Evolutionary conservation across 345 rosid species (phyloP).

Genomic region (Capsella bursapastoris): DNA sequence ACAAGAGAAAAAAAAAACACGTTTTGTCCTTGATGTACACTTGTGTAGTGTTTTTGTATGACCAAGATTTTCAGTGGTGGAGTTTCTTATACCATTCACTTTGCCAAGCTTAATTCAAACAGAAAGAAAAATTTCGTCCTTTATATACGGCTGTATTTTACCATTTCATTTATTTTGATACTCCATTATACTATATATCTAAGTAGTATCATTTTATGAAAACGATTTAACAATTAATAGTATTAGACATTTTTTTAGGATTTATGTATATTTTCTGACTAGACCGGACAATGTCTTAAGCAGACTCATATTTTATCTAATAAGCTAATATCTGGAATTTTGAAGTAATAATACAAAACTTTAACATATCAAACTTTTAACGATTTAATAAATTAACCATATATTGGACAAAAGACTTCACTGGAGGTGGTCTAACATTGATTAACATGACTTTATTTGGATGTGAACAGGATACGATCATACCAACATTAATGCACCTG

Average conservation of each 20-base stretch:
- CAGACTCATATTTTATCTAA: neutral
- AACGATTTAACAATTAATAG: neutral
- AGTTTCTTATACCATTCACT: constrained; percentile 12
- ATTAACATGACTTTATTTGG: neutral
- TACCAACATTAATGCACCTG: too few species aligned
- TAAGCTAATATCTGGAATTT: neutral
- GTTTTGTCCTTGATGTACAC: constrained; percentile 29
- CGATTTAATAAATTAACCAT: neutral
- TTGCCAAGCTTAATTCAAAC: constrained; percentile 23
- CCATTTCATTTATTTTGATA: neutral
- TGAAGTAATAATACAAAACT: neutral
- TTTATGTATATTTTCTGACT: neutral
- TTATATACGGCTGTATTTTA: constrained; percentile 7
- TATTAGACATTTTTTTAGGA: neutral
- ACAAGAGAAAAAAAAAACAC: neutral
- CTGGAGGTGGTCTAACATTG: neutral
- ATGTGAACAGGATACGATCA: neutral
- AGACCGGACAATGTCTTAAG: neutral
- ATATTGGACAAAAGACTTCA: neutral
- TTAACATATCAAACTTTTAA: neutral
- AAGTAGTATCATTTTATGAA: neutral
- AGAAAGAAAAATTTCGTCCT: constrained; percentile 2
- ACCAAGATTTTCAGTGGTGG: constrained; percentile 15
- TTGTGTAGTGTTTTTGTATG: constrained; percentile 38
- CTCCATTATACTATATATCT: neutral